Evolutionary conservation across 495 filamentous ascomycete genomes (phyloP).

Genomic region (Penicillium silybi): DNA sequence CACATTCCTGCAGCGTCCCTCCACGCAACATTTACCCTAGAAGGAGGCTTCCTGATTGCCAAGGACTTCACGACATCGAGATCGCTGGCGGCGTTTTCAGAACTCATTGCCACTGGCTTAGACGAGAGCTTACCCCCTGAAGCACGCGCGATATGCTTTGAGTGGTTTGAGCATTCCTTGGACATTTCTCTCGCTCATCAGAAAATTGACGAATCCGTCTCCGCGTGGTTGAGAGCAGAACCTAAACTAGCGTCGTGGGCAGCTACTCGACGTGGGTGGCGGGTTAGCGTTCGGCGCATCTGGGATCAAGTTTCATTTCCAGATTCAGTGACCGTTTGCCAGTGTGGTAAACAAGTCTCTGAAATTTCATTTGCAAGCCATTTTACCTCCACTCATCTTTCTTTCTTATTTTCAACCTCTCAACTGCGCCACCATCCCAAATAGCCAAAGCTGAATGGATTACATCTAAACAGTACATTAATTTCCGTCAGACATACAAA

Average conservation of each 20-base stretch:
- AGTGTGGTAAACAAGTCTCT: too few relatives aligned
- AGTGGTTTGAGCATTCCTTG: slow-evolving; percentile 6
- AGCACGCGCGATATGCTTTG: slow-evolving; percentile 6
- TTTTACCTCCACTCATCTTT: not conserved
- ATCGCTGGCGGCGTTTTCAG: slow-evolving; percentile 7
- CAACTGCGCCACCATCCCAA: too few relatives aligned
- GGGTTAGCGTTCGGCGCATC: slow-evolving; percentile 3
- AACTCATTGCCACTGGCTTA: slow-evolving; percentile 1
- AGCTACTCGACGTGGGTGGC: slow-evolving; percentile 5
- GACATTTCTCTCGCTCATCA: slow-evolving; percentile 2
- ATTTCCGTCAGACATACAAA: too few relatives aligned
- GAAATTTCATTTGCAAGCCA: too few relatives aligned
- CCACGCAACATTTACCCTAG: slow-evolving; percentile 13
- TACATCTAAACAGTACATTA: too few relatives aligned
- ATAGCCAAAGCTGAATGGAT: too few relatives aligned
- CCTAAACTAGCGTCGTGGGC: slow-evolving; percentile 2
- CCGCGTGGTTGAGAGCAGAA: slow-evolving; percentile 3
- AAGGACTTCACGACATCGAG: slow-evolving; percentile 16
- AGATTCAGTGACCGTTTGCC: too few relatives aligned
- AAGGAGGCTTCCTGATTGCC: slow-evolving; percentile 14
- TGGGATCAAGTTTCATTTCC: too few relatives aligned
- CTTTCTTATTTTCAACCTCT: too few relatives aligned
- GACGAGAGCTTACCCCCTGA: slow-evolving; percentile 4
- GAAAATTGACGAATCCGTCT: not conserved
- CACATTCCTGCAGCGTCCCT: slow-evolving; percentile 10